These are phyloP conservation scores for Phaeotremella fagi DNA, from an alignment of 768 basidiomycete species.

Conservation along the genomic window DNA sequence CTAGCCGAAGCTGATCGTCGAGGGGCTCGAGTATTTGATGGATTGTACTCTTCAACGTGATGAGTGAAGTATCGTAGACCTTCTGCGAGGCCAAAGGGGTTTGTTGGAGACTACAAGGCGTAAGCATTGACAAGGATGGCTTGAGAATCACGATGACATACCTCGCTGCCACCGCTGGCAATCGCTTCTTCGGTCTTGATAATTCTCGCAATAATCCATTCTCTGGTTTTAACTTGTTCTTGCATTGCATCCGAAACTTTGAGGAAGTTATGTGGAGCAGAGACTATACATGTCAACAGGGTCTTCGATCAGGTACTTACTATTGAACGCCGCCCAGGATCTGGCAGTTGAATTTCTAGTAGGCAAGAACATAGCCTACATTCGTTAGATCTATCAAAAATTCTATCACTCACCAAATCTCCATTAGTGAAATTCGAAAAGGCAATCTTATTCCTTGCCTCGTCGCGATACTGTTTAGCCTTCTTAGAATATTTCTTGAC, in stretches of 20 bases:
- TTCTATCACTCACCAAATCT: slow-evolving; percentile 56
- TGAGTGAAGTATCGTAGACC: slow-evolving; percentile 43
- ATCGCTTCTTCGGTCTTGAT: slow-evolving; percentile 41
- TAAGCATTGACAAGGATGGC: neutral
- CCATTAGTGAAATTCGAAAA: slow-evolving; percentile 93
- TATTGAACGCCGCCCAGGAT: slow-evolving; percentile 98
- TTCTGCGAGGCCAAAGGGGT: slow-evolving; percentile 46
- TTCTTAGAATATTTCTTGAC: slow-evolving; percentile 95
- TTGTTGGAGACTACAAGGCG: slow-evolving; percentile 13
- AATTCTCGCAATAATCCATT: slow-evolving; percentile 54
- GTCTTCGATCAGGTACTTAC: slow-evolving; percentile 52
- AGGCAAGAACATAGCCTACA: slow-evolving; percentile 77
- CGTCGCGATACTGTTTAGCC: slow-evolving; percentile 89
- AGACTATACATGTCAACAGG: slow-evolving; percentile 56
- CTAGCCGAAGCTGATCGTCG: slow-evolving; percentile 18
- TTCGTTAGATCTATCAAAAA: neutral
- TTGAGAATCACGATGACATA: slow-evolving; percentile 10
- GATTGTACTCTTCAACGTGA: slow-evolving; percentile 40
- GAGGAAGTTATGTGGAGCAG: slow-evolving; percentile 96
- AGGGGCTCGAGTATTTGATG: slow-evolving; percentile 11
- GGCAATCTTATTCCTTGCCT: slow-evolving; percentile 93
- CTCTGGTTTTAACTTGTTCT: slow-evolving; percentile 81
- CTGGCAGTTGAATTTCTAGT: slow-evolving; percentile 89
- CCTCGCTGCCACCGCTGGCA: slow-evolving; percentile 31
- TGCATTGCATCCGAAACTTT: slow-evolving; percentile 78